Evolutionary conservation across 2,329 filamentous ascomycete genomes (phyloP).

Genomic region (Ceratocystis ficicola): DNA sequence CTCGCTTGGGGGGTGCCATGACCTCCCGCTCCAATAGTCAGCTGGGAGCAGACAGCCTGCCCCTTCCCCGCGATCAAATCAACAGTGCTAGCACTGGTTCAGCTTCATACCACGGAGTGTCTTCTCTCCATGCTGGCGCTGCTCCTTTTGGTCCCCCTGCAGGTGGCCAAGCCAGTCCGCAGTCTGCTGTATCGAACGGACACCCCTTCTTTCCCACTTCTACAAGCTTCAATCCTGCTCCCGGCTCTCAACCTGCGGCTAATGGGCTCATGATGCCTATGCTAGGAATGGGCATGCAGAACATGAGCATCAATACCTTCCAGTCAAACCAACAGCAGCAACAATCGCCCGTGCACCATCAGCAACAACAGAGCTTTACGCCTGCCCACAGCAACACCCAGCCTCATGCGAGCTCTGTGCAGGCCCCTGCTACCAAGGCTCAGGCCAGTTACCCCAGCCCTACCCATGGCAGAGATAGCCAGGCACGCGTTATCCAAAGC

Average conservation of each 20-base stretch:
- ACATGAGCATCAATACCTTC: constrained; percentile 34
- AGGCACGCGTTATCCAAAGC: constrained; percentile 62
- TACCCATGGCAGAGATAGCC: constrained; percentile 55
- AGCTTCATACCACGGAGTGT: constrained; percentile 27
- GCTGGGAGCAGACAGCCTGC: constrained; percentile 13
- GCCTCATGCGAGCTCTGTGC: constrained; percentile 4
- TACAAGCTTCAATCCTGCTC: constrained; percentile 27
- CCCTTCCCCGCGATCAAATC: constrained; percentile 13
- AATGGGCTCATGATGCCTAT: constrained; percentile 38
- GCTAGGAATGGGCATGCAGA: constrained; percentile 52
- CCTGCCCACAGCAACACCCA: not conserved
- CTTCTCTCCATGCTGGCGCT: constrained; percentile 59
- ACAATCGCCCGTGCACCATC: constrained; percentile 24
- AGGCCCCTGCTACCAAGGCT: constrained; percentile 5
- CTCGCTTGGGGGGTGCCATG: constrained; percentile 17
- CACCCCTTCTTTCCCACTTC: constrained; percentile 28
- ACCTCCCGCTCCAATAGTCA: constrained; percentile 16
- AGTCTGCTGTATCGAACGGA: constrained; percentile 24
- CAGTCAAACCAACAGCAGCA: constrained; percentile 25
- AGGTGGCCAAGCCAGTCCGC: constrained; percentile 20
- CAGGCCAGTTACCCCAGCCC: constrained; percentile 17
- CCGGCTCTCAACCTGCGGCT: constrained; percentile 23
- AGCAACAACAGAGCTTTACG: constrained; percentile 4
- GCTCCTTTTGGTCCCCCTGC: constrained; percentile 60
- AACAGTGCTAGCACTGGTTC: not conserved